phyloP scores from a whole-genome alignment of 177 flowering plant species.

The Vitis hybrid region DNA sequence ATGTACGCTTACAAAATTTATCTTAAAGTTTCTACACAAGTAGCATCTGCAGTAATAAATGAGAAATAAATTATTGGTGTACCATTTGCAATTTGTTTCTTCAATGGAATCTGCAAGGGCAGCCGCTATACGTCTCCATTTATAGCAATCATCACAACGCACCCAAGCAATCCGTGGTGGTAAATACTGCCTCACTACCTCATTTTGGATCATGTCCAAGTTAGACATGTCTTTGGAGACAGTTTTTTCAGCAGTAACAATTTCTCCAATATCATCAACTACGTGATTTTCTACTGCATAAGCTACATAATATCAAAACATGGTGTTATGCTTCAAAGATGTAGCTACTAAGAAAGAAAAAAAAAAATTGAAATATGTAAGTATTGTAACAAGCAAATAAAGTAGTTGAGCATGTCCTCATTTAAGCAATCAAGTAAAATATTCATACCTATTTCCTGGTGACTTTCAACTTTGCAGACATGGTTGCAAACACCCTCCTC shows the following conservation, averaged over 20 bases:
- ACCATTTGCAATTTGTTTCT: constrained; percentile 77
- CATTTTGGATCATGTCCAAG: constrained; percentile 23
- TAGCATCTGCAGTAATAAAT: not conserved
- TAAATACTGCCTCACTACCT: constrained; percentile 20
- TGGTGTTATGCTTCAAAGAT: not conserved
- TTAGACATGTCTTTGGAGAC: constrained; percentile 21
- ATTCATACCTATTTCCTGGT: constrained; percentile 24
- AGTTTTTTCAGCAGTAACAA: constrained; percentile 8
- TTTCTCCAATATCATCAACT: constrained; percentile 22
- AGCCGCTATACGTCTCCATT: constrained; percentile 93
- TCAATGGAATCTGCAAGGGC: constrained; percentile 71
- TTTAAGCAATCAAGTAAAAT: not conserved
- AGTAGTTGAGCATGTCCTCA: too few species aligned
- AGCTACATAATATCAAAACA: not conserved
- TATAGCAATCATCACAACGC: constrained; percentile 82
- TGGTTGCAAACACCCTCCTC: constrained; percentile 20
- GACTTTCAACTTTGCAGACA: constrained; percentile 18
- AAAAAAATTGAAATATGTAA: not conserved
- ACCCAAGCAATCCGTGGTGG: constrained; percentile 79
- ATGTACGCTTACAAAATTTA: not conserved
- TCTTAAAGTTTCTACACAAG: not conserved
- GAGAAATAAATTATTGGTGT: constrained; percentile 9
- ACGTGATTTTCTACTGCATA: constrained; percentile 17
- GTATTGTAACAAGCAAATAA: not conserved
- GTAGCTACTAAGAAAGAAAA: not conserved